phyloP scores from a whole-genome alignment of 768 basidiomycete species.

The Pleurotus pulmonarius region DNA sequence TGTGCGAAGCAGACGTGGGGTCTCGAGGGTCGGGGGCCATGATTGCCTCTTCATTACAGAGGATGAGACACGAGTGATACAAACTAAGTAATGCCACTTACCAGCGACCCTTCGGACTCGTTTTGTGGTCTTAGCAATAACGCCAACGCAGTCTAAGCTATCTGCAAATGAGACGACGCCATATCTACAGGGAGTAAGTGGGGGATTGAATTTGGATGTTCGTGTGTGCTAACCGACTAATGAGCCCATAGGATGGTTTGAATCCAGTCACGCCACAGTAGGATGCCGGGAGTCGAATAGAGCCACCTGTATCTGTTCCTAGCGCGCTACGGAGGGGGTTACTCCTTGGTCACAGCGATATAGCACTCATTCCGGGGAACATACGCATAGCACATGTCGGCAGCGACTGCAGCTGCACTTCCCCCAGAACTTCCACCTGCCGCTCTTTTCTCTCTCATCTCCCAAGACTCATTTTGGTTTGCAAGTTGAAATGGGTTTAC shows the following conservation, averaged over 20 bases:
- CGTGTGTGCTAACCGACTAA: slow-evolving; percentile 61
- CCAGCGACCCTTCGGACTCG: slow-evolving; percentile 58
- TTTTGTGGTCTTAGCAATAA: slow-evolving; percentile 57
- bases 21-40: slow-evolving; percentile 65
- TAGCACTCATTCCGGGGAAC: slow-evolving; percentile 22
- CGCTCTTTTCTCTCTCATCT: slow-evolving; percentile 42
- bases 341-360: too few species aligned
- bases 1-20: slow-evolving; percentile 61
- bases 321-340: slow-evolving; percentile 55
- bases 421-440: slow-evolving; percentile 96
- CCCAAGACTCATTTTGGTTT: slow-evolving; percentile 17
- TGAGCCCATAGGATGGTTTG: slow-evolving; percentile 92
- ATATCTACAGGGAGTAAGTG: slow-evolving; percentile 45
- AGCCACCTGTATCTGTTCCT: slow-evolving; percentile 95
- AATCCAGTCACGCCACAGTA: slow-evolving; percentile 91
- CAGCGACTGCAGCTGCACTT: slow-evolving; percentile 89
- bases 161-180: slow-evolving; percentile 94
- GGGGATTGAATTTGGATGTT: too few species aligned
- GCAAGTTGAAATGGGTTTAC: slow-evolving; percentile 61
- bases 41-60: slow-evolving; percentile 30
- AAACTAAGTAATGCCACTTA: slow-evolving; percentile 28
- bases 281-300: slow-evolving; percentile 87
- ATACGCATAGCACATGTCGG: slow-evolving; percentile 80
- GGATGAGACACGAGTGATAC: background rate
- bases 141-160: slow-evolving; percentile 90